Percentiles rank a stretch among this genome's conserved stretches.
These are phyloP conservation scores for Physcomitrellopsis africana DNA, from an alignment of 225 moss, liverwort and hornwort genomes.

Conservation along the genomic window DNA sequence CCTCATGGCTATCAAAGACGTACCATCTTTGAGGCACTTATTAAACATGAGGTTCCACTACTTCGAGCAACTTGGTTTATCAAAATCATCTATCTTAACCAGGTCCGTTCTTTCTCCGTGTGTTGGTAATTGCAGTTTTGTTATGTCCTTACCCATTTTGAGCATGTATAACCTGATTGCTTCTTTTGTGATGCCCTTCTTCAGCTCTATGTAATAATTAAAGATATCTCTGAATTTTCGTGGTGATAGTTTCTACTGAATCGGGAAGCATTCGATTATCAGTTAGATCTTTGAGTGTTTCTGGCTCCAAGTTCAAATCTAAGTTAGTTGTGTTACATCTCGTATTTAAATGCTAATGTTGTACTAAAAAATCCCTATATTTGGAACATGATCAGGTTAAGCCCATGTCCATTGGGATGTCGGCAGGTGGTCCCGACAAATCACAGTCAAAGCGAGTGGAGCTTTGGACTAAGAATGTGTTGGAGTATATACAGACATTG, in stretches of 20 bases:
- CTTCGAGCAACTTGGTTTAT: constrained; percentile 97
- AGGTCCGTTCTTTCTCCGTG: constrained; percentile 43
- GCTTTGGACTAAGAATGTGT: constrained; percentile 90
- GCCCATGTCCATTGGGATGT: constrained; percentile 89
- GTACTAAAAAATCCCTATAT: constrained; percentile 19
- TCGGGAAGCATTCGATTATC: background rate
- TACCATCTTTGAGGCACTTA: constrained; percentile 82
- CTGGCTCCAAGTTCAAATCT: background rate
- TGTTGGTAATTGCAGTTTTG: constrained; percentile 3
- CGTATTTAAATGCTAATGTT: background rate
- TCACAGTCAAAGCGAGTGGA: constrained; percentile 95
- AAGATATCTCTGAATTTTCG: no score
- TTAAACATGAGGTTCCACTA: constrained; percentile 87
- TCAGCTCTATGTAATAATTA: no score
- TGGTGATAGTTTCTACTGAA: no score
- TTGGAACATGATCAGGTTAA: constrained; percentile 62
- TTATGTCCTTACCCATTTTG: constrained; percentile 14
- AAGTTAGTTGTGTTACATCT: background rate
- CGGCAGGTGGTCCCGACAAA: constrained; percentile 96
- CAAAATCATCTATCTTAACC: constrained; percentile 94
- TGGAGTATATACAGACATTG: constrained; percentile 82
- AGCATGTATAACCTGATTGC: constrained; percentile 13
- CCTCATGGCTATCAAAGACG: constrained; percentile 87
- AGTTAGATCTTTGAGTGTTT: constrained; percentile 6
- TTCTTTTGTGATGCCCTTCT: background rate